Evolutionary conservation across 345 rosid species (phyloP), one percentile per base, ranked within the genome.

Genomic region (Ceriops decandra): DNA sequence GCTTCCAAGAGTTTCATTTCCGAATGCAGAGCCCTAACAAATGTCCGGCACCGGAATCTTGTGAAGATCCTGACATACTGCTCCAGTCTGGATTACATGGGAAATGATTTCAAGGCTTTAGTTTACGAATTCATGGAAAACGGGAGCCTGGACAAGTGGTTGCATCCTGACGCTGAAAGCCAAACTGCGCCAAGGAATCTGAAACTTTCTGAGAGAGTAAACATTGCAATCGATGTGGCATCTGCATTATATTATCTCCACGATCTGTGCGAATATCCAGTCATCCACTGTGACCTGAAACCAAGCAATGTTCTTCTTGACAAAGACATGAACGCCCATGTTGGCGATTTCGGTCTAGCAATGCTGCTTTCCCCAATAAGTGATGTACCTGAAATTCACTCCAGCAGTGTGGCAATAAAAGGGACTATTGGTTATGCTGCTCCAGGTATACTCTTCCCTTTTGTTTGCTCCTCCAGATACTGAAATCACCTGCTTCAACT

Each of bases 391-490:
- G 33, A 27, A 53, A 38, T 5, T 31, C n/a, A 3, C 46, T 57
- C 30, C 17, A 63, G 72, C 59, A 38, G 60, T 11, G 19, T 49
- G 46, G 68, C 72, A 54, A 32, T 67, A 16, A 62, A 57, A 24
- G 72, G 77, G 63, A 74, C 77, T 0, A 49, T 74, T 24, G 77
- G 77, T 28, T 74, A 74, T 62, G 64, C 68, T 24, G 72, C 72
- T 15, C 72, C 72, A 67, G 77, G 77, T 62, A 60, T 4, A 26
- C 16, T 13, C 15, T 5, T 0, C 22, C 16, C 21, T 46, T 17
- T 27, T 11, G 32, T 21, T 10, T 9, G 13, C 21, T 66, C 49
- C 49, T 42, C 19, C 49, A 13, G 49, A 42, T 42, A 42, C 49
- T 13, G 17, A 2, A 13, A 42, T 13, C 49, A 42, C 13, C 49